Evolutionary conservation across 805 yeast genomes (phyloP).

Genomic region (Pichia nakasei): DNA sequence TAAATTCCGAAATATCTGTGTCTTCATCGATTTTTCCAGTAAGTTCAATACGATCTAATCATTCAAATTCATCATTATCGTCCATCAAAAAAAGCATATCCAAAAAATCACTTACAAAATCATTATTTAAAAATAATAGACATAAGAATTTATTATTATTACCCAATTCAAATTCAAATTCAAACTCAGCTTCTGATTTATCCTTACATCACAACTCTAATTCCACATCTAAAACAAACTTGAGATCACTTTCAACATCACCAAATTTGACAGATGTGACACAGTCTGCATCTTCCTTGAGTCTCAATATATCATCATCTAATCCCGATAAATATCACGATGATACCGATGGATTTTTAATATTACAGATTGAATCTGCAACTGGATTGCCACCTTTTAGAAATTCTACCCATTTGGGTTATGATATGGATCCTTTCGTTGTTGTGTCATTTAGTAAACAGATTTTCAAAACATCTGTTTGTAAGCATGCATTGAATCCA

Average conservation of each 20-base stretch:
- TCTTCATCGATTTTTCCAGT: neutral
- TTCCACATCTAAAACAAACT: neutral
- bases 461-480: constrained; percentile 78
- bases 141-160: neutral
- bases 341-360: constrained; percentile 52
- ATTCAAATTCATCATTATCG: neutral
- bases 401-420: constrained; percentile 64
- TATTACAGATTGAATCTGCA: constrained; percentile 67
- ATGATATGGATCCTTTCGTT: constrained; percentile 95
- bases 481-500: constrained; percentile 76
- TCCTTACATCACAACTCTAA: neutral
- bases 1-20: neutral
- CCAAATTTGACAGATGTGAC: neutral
- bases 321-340: constrained; percentile 3
- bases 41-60: neutral
- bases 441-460: constrained; percentile 84
- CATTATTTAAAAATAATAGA: neutral
- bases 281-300: neutral
- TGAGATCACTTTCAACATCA: neutral
- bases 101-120: neutral
- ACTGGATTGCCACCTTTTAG: constrained; percentile 70
- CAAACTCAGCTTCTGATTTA: neutral
- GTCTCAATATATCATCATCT: neutral
- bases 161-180: neutral
- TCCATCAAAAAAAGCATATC: neutral